Evolutionary conservation across 371 early-diverging fungal species (phyloP).

Genomic region (Funneliformis caledonium): DNA sequence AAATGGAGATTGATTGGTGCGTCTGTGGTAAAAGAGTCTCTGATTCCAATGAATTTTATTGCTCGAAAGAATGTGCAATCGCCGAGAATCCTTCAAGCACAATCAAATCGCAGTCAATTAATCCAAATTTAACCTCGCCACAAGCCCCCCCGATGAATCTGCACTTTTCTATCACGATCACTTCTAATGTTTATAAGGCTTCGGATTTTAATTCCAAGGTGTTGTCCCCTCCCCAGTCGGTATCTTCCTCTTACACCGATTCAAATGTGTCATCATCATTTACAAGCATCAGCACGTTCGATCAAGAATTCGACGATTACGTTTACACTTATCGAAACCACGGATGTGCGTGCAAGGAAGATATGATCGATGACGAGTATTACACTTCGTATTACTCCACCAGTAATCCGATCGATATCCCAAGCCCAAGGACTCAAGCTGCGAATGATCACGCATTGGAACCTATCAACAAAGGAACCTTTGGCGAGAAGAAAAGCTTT

Average conservation of each 20-base stretch:
- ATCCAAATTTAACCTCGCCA: neutral
- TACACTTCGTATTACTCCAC: neutral
- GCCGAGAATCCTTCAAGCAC: neutral
- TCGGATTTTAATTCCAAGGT: neutral
- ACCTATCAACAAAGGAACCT: neutral
- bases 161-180: neutral
- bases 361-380: neutral
- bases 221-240: neutral
- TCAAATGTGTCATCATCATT: neutral
- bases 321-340: neutral
- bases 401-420: neutral
- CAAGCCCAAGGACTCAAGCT: neutral
- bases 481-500: neutral
- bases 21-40: neutral
- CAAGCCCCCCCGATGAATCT: neutral
- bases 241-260: neutral
- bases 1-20: neutral
- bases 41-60: neutral
- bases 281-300: neutral
- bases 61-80: neutral
- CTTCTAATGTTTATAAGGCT: neutral
- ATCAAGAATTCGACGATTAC: neutral
- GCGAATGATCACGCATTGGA: neutral
- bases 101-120: neutral
- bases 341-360: neutral